Base-by-base conservation (phyloP, 371 early-diverging fungal species). In the Synchytrium microbalum region DNA sequence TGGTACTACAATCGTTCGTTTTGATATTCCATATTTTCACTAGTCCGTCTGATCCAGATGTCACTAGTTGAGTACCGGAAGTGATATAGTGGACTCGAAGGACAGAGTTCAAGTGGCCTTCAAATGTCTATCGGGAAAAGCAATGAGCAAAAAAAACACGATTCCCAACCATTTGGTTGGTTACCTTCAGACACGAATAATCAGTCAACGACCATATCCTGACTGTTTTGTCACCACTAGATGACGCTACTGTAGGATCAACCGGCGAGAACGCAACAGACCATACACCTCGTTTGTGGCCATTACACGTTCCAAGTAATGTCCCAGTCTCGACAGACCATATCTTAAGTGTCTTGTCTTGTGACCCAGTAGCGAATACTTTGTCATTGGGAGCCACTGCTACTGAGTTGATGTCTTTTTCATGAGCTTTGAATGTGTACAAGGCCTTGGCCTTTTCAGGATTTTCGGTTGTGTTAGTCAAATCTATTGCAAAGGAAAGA, bases 231-330 rank as follows among this genome's bases (percentile, higher is more conserved):
- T 98, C 98, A 65, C 91, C 90, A 0, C 95, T 93, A 52, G 89
- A 81, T 0, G 95, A 93, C 0, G 91, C 96, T 54, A 95, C 74
- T 0, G 91, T 84, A 63, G 92, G 90, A 67, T 96, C 97, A 0
- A 92, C 87, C 8, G 92, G 89, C 24, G 94, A 93, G 65, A 96
- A 95, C 56, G 81, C 78, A 26, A 92, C 88, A 51, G 84, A 82
- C 98, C 98, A 96, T 13, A 98, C 87, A 67, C 98, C 98, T 60
- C 97, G 88, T 65, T 87, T 86, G 72, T 98, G 98, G 16, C 98
- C 98, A 61, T 84, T 91, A 75, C 89, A 90, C 0, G 86, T 88
- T 32, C 91, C 92, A 1, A 96, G 59, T 31, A 86, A 74, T 23
- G 81, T 78, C 10, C 99, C 99, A 23, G 89, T 86, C 33, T 84